Conservation (phyloP, 2,329 filamentous ascomycete genomes). For the Penicillium occitanis region DNA sequence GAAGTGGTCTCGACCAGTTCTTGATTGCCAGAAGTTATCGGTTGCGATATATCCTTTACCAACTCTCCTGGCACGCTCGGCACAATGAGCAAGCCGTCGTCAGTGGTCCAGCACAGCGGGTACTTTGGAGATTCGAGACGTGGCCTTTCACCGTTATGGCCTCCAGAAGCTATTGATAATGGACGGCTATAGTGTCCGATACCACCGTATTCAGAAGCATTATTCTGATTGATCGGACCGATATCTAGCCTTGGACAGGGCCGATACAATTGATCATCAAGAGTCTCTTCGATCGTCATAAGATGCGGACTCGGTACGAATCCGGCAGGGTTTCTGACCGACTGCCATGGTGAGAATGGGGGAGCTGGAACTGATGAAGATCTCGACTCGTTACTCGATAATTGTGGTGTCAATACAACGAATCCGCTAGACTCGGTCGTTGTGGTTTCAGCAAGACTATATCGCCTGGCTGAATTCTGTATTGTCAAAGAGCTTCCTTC, state of each 20-base stretch:
- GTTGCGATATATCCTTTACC: neutral
- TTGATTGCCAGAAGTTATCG: neutral
- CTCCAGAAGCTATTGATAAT: neutral
- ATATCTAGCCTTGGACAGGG: neutral
- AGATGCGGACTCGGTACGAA: conserved; percentile 9
- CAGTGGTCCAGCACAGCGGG: conserved; percentile 15
- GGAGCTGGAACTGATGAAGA: neutral
- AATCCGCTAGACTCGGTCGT: neutral
- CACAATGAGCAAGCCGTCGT: conserved; percentile 20
- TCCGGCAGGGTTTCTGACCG: neutral
- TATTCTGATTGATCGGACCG: neutral
- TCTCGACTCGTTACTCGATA: neutral
- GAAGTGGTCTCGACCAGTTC: neutral
- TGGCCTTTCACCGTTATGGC: neutral
- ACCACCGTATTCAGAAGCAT: neutral
- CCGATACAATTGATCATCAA: neutral
- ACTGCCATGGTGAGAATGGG: neutral
- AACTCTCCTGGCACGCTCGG: conserved; percentile 17
- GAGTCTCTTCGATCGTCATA: conserved; percentile 2
- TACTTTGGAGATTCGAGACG: conserved; percentile 4
- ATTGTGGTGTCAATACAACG: conserved; percentile 1
- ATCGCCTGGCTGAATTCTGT: neutral
- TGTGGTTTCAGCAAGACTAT: conserved; percentile 7
- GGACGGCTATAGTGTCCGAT: neutral
- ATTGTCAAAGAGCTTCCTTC: neutral